Percentiles rank a stretch among this genome's conserved stretches.
These are phyloP conservation scores for Aureobasidium sp. DNA, from an alignment of 2,329 filamentous ascomycete species.

Conservation along the genomic window DNA sequence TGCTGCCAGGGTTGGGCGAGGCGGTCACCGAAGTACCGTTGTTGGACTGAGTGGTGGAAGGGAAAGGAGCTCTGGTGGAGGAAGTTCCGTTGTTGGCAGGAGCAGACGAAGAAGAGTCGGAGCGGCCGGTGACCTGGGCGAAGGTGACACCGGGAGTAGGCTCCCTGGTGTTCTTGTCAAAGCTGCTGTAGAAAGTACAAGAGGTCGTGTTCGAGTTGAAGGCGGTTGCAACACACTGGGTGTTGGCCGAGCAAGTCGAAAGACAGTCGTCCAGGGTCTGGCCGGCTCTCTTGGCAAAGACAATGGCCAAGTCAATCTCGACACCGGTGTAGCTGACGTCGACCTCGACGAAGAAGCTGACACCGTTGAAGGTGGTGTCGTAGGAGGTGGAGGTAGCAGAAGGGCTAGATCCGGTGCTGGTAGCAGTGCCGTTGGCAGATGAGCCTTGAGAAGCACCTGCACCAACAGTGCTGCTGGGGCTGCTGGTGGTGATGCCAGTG, in stretches of 20 bases:
- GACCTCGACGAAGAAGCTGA: background rate
- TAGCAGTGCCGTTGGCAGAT: background rate
- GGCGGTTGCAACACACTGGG: conserved; percentile 4
- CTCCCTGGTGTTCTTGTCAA: background rate
- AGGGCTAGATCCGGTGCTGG: background rate
- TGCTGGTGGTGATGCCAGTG: background rate
- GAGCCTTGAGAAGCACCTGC: background rate
- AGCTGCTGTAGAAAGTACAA: conserved; percentile 6
- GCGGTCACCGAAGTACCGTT: conserved; percentile 1
- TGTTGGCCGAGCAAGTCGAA: background rate
- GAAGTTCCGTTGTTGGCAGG: background rate
- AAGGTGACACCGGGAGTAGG: background rate
- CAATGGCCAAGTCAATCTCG: background rate
- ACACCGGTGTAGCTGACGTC: background rate
- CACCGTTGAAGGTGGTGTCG: background rate
- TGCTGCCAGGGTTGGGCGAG: background rate
- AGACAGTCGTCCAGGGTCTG: conserved; percentile 2
- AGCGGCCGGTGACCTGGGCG: background rate
- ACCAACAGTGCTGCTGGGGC: background rate
- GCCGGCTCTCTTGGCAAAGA: conserved; percentile 6
- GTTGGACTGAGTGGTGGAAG: background rate
- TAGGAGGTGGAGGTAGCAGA: background rate
- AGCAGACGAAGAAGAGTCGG: background rate
- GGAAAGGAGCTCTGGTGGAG: background rate
- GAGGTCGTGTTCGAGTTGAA: background rate